phyloP scores from a whole-genome alignment of 2,329 filamentous ascomycete genomes.

The Nemania sp. region DNA sequence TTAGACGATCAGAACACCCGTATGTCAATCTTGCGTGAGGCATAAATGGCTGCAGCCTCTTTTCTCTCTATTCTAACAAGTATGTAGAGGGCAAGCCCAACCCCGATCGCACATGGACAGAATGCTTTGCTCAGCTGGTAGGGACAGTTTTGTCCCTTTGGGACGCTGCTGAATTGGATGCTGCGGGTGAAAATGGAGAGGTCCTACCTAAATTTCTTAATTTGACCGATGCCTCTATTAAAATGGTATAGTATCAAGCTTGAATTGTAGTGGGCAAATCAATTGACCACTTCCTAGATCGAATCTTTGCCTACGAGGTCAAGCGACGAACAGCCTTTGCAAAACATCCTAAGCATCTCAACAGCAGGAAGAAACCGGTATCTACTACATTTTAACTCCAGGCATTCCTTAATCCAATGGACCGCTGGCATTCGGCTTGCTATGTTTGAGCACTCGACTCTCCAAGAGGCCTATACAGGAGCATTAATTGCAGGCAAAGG shows the following conservation, averaged over 20 bases:
- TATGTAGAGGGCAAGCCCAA: conserved; percentile 84
- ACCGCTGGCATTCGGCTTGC: conserved; percentile 92
- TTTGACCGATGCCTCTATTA: conserved; percentile 95
- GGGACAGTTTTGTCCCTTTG: conserved; percentile 95
- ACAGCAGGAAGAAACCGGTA: conserved; percentile 97
- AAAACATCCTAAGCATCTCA: conserved; percentile 95
- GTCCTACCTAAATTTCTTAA: conserved; percentile 95
- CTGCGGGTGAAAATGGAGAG: conserved; percentile 84
- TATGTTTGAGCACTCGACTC: conserved; percentile 91
- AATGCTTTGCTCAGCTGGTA: conserved; percentile 96
- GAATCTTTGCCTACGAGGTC: conserved; percentile 90
- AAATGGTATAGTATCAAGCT: conserved; percentile 76
- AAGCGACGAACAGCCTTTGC: conserved; percentile 79
- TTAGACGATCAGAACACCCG: conserved; percentile 93
- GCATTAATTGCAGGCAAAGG: conserved; percentile 96
- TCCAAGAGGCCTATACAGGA: conserved; percentile 97
- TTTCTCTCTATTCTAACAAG: conserved; percentile 33
- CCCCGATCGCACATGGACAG: conserved; percentile 88
- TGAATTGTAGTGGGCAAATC: neutral
- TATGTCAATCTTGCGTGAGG: conserved; percentile 61
- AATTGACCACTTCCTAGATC: conserved; percentile 66
- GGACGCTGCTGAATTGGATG: conserved; percentile 93
- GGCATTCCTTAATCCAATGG: conserved; percentile 94
- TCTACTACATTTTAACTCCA: conserved; percentile 94
- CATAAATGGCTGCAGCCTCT: neutral